phyloP scores from a whole-genome alignment of 2,329 filamentous ascomycete genomes.

The Metarhizium robertsii region DNA sequence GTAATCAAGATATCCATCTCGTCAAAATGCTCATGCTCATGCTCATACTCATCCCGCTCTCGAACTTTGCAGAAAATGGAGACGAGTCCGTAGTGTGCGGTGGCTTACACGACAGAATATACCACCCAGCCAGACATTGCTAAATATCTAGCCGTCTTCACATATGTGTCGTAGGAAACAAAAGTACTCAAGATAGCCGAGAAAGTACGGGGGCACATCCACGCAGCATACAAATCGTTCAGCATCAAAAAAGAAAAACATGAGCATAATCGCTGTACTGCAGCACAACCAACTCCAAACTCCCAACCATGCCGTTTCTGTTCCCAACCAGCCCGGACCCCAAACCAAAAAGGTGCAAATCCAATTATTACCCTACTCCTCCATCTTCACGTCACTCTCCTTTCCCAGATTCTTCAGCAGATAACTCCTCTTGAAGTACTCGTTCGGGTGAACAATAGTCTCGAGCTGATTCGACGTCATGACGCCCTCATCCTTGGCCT shows the following conservation, averaged over 20 bases:
- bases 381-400: conserved; percentile 48
- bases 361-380: conserved; percentile 27
- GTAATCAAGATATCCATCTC: too few relatives aligned
- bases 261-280: neutral
- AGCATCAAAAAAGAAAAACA: too few relatives aligned
- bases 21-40: too few relatives aligned
- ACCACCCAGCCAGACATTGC: too few relatives aligned
- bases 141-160: too few relatives aligned
- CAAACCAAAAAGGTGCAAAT: neutral
- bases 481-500: conserved; percentile 63
- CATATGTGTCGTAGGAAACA: neutral
- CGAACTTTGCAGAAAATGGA: too few relatives aligned
- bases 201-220: too few relatives aligned
- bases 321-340: conserved; percentile 6
- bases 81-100: too few relatives aligned
- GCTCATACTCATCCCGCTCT: too few relatives aligned
- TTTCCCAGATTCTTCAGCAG: conserved; percentile 69
- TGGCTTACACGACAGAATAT: too few relatives aligned
- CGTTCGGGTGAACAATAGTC: conserved; percentile 94
- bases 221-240: too few relatives aligned
- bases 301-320: conserved; percentile 7
- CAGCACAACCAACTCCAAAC: conserved; percentile 12
- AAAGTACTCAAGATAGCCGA: too few relatives aligned
- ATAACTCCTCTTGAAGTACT: conserved; percentile 94
- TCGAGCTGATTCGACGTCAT: conserved; percentile 72